These are phyloP conservation scores for Tricholomella constricta DNA, from an alignment of 768 basidiomycete species.

Conservation along the genomic window DNA sequence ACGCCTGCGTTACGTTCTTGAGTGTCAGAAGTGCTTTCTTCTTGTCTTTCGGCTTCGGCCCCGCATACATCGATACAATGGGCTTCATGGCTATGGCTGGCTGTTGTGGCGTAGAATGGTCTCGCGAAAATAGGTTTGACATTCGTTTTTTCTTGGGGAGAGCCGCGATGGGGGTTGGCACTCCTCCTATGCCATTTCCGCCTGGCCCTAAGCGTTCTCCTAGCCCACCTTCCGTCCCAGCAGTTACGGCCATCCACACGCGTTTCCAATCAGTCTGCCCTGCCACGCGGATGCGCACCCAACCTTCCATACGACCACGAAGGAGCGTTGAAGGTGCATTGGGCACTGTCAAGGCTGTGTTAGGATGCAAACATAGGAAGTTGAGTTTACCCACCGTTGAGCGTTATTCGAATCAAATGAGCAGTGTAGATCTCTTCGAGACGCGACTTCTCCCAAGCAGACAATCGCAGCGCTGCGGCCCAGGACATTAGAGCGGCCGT, in stretches of 20 bases:
- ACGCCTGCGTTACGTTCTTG: conserved; percentile 75
- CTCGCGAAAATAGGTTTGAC: conserved; percentile 67
- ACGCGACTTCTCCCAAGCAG: conserved; percentile 93
- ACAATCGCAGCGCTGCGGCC: conserved; percentile 88
- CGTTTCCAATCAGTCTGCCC: conserved; percentile 98
- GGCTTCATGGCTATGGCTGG: conserved; percentile 33
- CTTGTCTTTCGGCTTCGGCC: conserved; percentile 72
- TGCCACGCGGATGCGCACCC: conserved; percentile 88
- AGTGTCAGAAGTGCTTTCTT: conserved; percentile 74
- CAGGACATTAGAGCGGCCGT: conserved; percentile 76
- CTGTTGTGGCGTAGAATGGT: conserved; percentile 26
- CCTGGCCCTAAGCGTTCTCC: conserved; percentile 27
- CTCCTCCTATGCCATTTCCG: conserved; percentile 23
- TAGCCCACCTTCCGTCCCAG: conserved; percentile 38
- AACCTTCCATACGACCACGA: conserved; percentile 83
- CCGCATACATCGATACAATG: conserved; percentile 58
- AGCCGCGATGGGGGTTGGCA: conserved; percentile 21
- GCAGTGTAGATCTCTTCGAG: conserved; percentile 98
- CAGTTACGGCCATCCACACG: conserved; percentile 78
- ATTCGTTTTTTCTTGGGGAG: conserved; percentile 56
- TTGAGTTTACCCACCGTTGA: conserved; percentile 37
- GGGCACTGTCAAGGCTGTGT: conserved; percentile 32
- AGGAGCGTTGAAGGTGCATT: conserved; percentile 64
- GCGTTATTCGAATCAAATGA: conserved; percentile 82
- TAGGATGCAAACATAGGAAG: not conserved